Percentiles rank a stretch among this genome's conserved stretches.
Conservation (phyloP, 768 basidiomycete species). For the Leccinum boreale region DNA sequence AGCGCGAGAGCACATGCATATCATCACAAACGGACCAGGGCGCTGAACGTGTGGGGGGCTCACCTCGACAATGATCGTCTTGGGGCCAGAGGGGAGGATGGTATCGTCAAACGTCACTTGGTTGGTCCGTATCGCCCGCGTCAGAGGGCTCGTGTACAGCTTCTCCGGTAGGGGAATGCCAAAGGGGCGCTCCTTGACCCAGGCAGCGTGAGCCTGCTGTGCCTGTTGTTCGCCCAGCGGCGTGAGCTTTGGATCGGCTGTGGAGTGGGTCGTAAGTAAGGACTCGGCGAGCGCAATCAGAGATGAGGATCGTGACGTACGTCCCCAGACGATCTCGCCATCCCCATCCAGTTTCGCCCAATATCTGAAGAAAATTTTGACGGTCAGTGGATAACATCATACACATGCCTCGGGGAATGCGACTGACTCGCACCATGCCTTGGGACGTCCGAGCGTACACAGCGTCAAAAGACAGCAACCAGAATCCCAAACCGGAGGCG, state of each 20-base stretch:
- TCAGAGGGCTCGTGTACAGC: conserved; percentile 45
- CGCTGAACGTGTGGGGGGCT: background rate
- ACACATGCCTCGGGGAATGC: background rate
- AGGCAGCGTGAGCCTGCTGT: conserved; percentile 14
- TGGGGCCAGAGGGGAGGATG: conserved; percentile 22
- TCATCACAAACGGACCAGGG: background rate
- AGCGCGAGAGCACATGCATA: background rate
- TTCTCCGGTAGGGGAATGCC: conserved; percentile 20
- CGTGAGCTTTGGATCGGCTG: conserved; percentile 53
- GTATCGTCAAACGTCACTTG: conserved; percentile 48
- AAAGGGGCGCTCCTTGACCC: conserved; percentile 12
- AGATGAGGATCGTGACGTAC: conserved; percentile 38
- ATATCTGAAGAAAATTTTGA: conserved; percentile 36
- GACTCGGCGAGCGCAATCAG: background rate
- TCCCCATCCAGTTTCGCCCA: conserved; percentile 67
- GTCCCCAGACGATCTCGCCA: conserved; percentile 68
- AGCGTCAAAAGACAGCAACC: background rate
- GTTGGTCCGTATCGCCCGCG: conserved; percentile 57
- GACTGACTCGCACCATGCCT: conserved; percentile 60
- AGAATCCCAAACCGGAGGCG: background rate
- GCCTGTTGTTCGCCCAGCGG: conserved; percentile 57
- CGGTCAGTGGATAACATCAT: background rate
- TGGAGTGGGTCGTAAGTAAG: background rate
- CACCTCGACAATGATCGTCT: conserved; percentile 56
- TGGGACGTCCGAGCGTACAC: background rate